Conservation (phyloP, 139 green algal species). For the Chlamydomonas eustigma region DNA sequence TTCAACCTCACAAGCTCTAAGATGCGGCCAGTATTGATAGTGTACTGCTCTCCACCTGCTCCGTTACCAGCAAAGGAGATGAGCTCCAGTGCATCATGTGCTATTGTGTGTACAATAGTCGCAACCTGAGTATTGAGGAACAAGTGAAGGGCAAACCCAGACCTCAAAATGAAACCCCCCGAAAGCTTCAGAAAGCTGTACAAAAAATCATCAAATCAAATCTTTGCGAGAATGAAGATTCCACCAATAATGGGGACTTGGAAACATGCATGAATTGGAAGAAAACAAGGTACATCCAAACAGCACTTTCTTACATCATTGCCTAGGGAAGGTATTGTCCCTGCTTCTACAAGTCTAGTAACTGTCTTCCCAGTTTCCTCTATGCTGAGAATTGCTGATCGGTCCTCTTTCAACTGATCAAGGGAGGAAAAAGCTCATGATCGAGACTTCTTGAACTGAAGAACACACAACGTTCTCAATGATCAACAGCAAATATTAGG, state of each 20-base stretch:
- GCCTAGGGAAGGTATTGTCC: not conserved
- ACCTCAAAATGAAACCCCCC: no score
- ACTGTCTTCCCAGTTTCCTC: not conserved
- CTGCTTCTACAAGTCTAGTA: not conserved
- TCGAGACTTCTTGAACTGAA: no score
- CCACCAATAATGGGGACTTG: no score
- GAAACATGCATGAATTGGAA: not conserved
- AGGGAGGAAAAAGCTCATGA: not conserved
- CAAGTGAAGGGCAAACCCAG: not conserved
- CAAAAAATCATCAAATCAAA: no score
- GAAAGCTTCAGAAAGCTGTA: no score
- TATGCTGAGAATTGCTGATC: not conserved
- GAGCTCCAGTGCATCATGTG: slow-evolving; percentile 29
- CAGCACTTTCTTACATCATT: not conserved
- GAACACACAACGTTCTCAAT: no score
- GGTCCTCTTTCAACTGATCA: slow-evolving; percentile 1
- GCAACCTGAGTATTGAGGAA: slow-evolving; percentile 6
- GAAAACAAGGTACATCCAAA: not conserved
- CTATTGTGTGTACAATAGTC: slow-evolving; percentile 19
- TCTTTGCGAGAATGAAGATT: no score
- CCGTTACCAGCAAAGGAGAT: slow-evolving; percentile 23
- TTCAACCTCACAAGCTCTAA: slow-evolving; percentile 34
- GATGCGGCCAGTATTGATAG: slow-evolving; percentile 31
- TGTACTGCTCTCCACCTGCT: slow-evolving; percentile 28
- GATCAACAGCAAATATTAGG: no score